phyloP scores from a whole-genome alignment of 2,329 filamentous ascomycete species.

The Paecilomyces formosus region DNA sequence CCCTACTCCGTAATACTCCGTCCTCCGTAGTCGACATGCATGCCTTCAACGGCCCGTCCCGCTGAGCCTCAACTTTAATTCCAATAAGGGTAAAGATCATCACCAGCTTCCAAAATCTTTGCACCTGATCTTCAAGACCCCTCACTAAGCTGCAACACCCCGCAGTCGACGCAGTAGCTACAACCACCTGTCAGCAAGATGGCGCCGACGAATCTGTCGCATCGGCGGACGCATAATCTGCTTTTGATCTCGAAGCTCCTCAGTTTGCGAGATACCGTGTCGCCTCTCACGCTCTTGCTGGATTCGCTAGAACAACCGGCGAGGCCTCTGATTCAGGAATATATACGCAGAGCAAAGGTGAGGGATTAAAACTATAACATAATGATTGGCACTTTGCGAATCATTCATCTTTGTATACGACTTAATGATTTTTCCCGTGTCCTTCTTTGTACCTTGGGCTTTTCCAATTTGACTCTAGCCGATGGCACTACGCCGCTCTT shows the following conservation, averaged over 20 bases:
- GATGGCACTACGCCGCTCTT: background rate
- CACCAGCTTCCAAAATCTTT: constrained; percentile 18
- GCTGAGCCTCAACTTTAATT: constrained; percentile 24
- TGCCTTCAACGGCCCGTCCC: constrained; percentile 18
- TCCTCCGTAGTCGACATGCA: too few relatives aligned
- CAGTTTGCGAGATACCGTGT: constrained; percentile 68
- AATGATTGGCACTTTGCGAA: background rate
- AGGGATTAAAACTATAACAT: constrained; percentile 4
- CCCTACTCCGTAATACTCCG: too few relatives aligned
- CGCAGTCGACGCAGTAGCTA: background rate
- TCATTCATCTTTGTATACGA: background rate
- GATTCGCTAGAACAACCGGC: constrained; percentile 80
- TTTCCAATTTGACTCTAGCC: background rate
- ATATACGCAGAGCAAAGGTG: constrained; percentile 68
- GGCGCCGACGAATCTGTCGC: constrained; percentile 34
- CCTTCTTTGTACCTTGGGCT: background rate
- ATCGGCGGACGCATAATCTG: constrained; percentile 75
- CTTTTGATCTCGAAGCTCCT: constrained; percentile 77
- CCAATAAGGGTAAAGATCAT: constrained; percentile 7
- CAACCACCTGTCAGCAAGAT: constrained; percentile 20
- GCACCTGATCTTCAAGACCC: constrained; percentile 9
- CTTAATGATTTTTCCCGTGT: too few relatives aligned
- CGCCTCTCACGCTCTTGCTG: constrained; percentile 77
- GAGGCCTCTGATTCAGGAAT: constrained; percentile 62
- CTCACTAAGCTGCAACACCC: constrained; percentile 2